A percentile compares a stretch with the other conserved stretches of the same genome.
Evolutionary conservation across 1,284 basidiomycete genomes (phyloP).

Genomic region (Malassezia sp.): DNA sequence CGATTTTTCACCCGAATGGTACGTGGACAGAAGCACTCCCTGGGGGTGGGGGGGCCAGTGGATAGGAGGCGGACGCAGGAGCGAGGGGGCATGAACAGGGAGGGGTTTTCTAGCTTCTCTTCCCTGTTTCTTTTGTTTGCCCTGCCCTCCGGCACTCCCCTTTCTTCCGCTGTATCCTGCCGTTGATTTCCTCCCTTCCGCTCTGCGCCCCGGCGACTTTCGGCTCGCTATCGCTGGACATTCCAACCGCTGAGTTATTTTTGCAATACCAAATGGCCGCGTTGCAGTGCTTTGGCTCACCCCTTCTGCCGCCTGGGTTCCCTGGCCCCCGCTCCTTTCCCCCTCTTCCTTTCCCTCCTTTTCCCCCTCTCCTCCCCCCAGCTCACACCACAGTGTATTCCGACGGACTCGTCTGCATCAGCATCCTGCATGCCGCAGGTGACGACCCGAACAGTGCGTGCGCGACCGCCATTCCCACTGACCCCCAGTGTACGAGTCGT

Average conservation of each 20-base stretch:
- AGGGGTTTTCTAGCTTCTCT: too few relatives aligned
- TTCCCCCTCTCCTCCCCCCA: not conserved
- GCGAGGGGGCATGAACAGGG: too few relatives aligned
- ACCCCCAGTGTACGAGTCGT: conserved; percentile 58
- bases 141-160: too few relatives aligned
- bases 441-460: conserved; percentile 58
- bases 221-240: too few relatives aligned
- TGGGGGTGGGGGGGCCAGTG: not conserved
- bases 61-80: not conserved
- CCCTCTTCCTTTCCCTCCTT: conserved; percentile 4
- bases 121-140: too few relatives aligned
- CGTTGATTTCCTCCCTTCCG: too few relatives aligned
- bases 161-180: too few relatives aligned
- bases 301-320: conserved; percentile 3
- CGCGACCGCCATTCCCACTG: not conserved
- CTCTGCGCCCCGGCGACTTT: too few relatives aligned
- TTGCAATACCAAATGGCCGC: too few relatives aligned
- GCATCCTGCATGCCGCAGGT: conserved; percentile 91
- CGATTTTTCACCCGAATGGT: conserved; percentile 96
- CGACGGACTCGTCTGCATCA: conserved; percentile 93
- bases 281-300: too few relatives aligned
- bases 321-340: not conserved
- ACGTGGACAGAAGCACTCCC: conserved; percentile 49
- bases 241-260: too few relatives aligned
- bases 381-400: conserved; percentile 59